Evolutionary conservation across 139 green algal species (phyloP).

Genomic region (Nannochloris sp.): DNA sequence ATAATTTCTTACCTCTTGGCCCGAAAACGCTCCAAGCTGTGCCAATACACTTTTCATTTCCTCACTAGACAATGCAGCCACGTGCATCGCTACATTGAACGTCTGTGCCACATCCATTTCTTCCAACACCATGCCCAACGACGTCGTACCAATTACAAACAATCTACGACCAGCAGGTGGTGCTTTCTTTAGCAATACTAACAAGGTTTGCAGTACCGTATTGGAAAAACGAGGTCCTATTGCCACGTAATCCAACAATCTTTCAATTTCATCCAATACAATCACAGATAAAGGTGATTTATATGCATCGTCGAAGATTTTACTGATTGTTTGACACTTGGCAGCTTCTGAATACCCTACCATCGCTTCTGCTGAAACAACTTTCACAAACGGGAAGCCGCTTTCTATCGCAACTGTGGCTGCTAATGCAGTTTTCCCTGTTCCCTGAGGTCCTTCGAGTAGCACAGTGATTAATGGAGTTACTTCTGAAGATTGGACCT

Average conservation of each 20-base stretch:
- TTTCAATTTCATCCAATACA: constrained; percentile 95
- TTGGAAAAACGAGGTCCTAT: constrained; percentile 98
- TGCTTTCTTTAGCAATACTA: constrained; percentile 89
- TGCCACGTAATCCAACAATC: constrained; percentile 94
- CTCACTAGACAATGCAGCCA: constrained; percentile 61
- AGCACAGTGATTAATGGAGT: constrained; percentile 84
- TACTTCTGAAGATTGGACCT: constrained; percentile 69
- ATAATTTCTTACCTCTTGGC: constrained; percentile 21
- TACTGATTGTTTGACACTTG: constrained; percentile 67
- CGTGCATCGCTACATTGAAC: constrained; percentile 88
- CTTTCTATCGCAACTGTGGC: constrained; percentile 76
- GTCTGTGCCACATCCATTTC: constrained; percentile 66
- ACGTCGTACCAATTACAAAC: constrained; percentile 79
- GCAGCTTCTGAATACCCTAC: constrained; percentile 79
- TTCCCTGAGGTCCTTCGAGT: constrained; percentile 76
- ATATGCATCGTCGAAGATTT: constrained; percentile 94
- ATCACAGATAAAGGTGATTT: constrained; percentile 77
- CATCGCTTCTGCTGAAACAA: constrained; percentile 77
- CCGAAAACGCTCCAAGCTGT: constrained; percentile 52
- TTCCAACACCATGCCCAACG: constrained; percentile 27
- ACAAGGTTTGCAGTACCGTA: constrained; percentile 82
- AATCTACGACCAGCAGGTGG: constrained; percentile 82
- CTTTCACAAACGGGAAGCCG: constrained; percentile 91
- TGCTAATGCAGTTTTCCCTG: constrained; percentile 92
- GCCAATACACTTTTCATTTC: constrained; percentile 69